These are phyloP conservation scores for Podospora pseudocomata DNA, from an alignment of 495 filamentous ascomycete genomes.

Conservation along the genomic window DNA sequence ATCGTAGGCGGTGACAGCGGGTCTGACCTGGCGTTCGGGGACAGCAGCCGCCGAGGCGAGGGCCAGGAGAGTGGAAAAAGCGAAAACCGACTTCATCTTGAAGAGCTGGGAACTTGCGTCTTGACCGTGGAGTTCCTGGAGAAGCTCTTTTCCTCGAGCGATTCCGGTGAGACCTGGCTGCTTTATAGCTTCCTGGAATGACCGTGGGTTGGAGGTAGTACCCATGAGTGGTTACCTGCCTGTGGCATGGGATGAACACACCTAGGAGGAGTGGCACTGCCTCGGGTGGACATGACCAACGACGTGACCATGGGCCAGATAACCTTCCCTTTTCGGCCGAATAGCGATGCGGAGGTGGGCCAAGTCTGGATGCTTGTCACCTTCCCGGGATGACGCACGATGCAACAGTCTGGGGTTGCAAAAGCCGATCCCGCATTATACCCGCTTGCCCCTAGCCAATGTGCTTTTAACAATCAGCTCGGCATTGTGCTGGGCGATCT, in stretches of 20 bases:
- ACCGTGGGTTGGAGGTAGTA: background rate
- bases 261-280: background rate
- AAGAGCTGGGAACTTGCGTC: background rate
- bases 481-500: constrained; percentile 1
- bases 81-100: constrained; percentile 17
- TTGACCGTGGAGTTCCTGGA: background rate
- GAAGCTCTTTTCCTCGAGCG: background rate
- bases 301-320: background rate
- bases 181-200: background rate
- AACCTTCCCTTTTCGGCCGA: constrained; percentile 9
- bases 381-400: constrained; percentile 10
- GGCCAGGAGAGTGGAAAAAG: constrained; percentile 13
- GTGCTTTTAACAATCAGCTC: background rate
- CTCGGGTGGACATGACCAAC: background rate
- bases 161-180: background rate
- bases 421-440: constrained; percentile 10
- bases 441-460: constrained; percentile 3
- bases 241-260: background rate
- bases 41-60: constrained; percentile 16
- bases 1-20: constrained; percentile 22
- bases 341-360: background rate
- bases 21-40: constrained; percentile 1
- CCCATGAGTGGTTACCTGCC: background rate
- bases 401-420: constrained; percentile 6
- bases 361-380: background rate